Evolutionary conservation across 139 green algal species (phyloP).

Genomic region (Chlamydomonas sphaeroides): DNA sequence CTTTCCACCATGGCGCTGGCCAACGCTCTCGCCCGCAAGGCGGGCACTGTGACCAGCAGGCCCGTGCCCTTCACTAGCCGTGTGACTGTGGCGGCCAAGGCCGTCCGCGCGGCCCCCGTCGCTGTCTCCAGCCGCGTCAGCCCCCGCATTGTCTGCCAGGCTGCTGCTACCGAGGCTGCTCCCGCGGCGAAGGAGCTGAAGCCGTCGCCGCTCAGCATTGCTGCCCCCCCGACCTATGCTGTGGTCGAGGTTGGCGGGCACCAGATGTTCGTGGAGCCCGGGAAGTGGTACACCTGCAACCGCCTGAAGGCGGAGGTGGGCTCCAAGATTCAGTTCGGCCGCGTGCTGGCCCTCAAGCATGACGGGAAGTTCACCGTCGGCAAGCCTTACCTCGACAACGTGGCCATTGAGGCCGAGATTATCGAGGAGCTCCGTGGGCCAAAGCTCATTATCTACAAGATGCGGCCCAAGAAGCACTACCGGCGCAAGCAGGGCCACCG

Average conservation of each 20-base stretch:
- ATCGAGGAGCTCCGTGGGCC: conserved; percentile 89
- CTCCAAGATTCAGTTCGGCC: conserved; percentile 85
- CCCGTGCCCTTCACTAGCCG: conserved; percentile 33
- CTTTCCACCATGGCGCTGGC: conserved; percentile 20
- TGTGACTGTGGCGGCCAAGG: conserved; percentile 20
- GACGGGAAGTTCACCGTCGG: conserved; percentile 84
- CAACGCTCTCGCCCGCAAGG: conserved; percentile 31
- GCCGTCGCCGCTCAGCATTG: conserved; percentile 53
- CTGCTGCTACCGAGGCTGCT: conserved; percentile 46
- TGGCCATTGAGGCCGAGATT: conserved; percentile 87
- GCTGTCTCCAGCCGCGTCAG: background rate
- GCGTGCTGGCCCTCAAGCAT: conserved; percentile 89
- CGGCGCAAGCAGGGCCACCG: conserved; percentile 60
- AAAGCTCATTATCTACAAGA: conserved; percentile 95
- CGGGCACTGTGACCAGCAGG: conserved; percentile 13
- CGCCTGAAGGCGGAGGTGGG: conserved; percentile 85
- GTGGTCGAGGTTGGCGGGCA: conserved; percentile 89
- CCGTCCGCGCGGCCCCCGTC: background rate
- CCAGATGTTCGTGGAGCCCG: conserved; percentile 94
- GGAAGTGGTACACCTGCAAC: conserved; percentile 93
- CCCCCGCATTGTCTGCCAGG: conserved; percentile 48
- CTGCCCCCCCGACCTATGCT: conserved; percentile 78
- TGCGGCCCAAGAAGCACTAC: conserved; percentile 96
- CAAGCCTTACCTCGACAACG: conserved; percentile 87
- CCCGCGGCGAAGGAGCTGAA: conserved; percentile 31